phyloP scores from a whole-genome alignment of 2,329 filamentous ascomycete genomes.

The Biscogniauxia marginata region DNA sequence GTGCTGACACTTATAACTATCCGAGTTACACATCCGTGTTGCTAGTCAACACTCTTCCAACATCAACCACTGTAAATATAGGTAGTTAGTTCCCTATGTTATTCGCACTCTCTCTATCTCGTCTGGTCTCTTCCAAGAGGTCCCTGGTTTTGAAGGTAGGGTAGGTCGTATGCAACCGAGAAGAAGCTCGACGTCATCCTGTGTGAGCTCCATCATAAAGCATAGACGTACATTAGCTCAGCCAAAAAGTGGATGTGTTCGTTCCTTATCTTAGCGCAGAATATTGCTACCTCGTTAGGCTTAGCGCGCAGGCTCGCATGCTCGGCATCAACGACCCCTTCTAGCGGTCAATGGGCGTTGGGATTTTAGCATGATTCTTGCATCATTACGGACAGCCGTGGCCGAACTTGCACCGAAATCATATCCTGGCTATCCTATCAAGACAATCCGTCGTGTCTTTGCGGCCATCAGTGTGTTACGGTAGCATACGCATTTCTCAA shows the following conservation, averaged over 20 bases:
- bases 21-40: neutral
- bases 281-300: slow-evolving; percentile 20
- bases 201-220: neutral
- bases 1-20: neutral
- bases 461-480: neutral
- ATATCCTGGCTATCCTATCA: slow-evolving; percentile 23
- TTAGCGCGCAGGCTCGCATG: slow-evolving; percentile 14
- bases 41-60: neutral
- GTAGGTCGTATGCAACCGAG: neutral
- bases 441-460: slow-evolving; percentile 6
- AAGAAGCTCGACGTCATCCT: slow-evolving; percentile 3
- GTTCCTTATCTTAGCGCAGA: slow-evolving; percentile 9
- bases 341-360: slow-evolving; percentile 28
- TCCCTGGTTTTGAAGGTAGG: neutral
- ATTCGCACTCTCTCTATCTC: neutral
- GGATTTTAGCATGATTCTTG: slow-evolving; percentile 26
- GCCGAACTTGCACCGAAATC: slow-evolving; percentile 34
- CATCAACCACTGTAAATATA: neutral
- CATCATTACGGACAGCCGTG: slow-evolving; percentile 31
- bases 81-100: neutral
- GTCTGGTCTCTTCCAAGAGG: neutral
- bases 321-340: slow-evolving; percentile 6
- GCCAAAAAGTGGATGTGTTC: neutral
- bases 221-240: neutral
- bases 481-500: neutral